These are phyloP conservation scores for Zychaea mexicana DNA, from an alignment of 371 early-diverging fungal species.

Conservation along the genomic window DNA sequence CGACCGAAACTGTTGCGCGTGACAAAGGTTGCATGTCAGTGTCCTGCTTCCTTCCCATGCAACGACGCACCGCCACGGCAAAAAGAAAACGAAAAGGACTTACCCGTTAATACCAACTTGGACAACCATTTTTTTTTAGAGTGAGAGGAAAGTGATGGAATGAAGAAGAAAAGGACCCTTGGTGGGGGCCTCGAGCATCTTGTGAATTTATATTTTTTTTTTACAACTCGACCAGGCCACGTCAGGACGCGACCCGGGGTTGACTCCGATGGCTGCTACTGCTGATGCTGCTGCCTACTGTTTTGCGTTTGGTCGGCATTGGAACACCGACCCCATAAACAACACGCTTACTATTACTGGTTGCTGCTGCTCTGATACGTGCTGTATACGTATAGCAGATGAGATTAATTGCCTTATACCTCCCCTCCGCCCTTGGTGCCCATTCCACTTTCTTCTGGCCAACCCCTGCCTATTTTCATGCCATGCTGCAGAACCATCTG, in stretches of 20 bases:
- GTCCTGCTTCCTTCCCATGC: not conserved
- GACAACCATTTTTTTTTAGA: slow-evolving; percentile 45
- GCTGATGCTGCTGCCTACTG: too few species aligned
- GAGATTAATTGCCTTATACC: not conserved
- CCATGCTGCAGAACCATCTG: too few species aligned
- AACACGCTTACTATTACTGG: not conserved
- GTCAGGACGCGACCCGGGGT: slow-evolving; percentile 10
- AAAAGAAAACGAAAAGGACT: slow-evolving; percentile 29
- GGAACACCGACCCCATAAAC: slow-evolving; percentile 1
- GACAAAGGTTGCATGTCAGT: not conserved
- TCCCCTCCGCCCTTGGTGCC: too few species aligned
- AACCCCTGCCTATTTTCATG: too few species aligned
- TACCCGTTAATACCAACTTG: slow-evolving; percentile 96
- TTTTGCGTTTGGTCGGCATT: not conserved
- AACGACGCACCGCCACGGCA: not conserved
- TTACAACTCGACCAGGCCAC: slow-evolving; percentile 1
- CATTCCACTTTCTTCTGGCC: not conserved
- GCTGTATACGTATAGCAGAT: not conserved
- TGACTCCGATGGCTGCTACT: not conserved
- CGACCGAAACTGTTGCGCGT: slow-evolving; percentile 81
- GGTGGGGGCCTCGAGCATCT: not conserved
- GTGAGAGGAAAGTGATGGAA: slow-evolving; percentile 15
- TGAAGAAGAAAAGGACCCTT: slow-evolving; percentile 9
- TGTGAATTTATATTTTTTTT: slow-evolving; percentile 20
- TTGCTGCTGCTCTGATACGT: too few species aligned